phyloP scores from a whole-genome alignment of 169 alveolate species.

The Eimeria zaria region DNA sequence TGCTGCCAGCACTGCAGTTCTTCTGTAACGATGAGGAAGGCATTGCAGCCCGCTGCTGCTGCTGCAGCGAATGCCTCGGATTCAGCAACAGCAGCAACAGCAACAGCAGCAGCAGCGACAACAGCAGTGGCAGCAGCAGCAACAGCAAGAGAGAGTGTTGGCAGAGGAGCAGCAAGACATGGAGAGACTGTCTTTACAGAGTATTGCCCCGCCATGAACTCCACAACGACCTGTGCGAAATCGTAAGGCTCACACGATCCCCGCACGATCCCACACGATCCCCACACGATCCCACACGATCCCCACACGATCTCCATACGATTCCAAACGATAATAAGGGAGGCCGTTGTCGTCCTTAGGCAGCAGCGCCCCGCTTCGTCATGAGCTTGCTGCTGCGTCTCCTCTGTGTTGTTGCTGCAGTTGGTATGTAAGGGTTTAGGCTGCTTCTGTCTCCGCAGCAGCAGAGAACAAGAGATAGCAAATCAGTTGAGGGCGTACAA shows the following conservation, averaged over 20 bases:
- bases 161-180: conserved; percentile 20
- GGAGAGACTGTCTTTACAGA: conserved; percentile 42
- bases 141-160: conserved; percentile 12
- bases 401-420: conserved; percentile 3
- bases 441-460: conserved; percentile 76
- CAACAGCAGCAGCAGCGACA: conserved; percentile 48
- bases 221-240: conserved; percentile 77
- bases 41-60: conserved; percentile 76
- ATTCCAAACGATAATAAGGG: not conserved
- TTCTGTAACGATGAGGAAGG: conserved; percentile 66
- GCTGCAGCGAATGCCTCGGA: conserved; percentile 72
- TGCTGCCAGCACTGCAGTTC: conserved; percentile 82
- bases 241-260: conserved; percentile 6
- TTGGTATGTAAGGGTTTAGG: conserved; percentile 72
- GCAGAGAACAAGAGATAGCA: conserved; percentile 56
- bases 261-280: not conserved
- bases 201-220: conserved; percentile 21
- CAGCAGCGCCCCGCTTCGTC: not conserved
- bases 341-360: not conserved
- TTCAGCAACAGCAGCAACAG: conserved; percentile 41
- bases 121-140: conserved; percentile 39
- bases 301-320: not conserved
- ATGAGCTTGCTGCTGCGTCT: conserved; percentile 10
- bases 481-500: conserved; percentile 74
- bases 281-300: conserved; percentile 21